Conservation (phyloP, 305 asterid species). For the Solanum hybrid region DNA sequence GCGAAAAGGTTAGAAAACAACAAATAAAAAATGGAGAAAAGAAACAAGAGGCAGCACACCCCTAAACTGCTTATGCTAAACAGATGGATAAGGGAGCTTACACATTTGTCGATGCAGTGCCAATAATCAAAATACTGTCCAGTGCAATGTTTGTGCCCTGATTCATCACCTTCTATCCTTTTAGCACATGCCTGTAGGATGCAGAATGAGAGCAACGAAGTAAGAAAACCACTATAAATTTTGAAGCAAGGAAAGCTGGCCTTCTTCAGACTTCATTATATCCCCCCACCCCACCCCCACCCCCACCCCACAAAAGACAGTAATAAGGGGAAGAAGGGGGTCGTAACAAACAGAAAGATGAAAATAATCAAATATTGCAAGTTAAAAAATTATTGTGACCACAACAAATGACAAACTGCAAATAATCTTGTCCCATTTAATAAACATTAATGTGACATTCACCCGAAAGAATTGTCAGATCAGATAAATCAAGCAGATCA, state of each 20-base stretch:
- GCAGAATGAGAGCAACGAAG: background rate
- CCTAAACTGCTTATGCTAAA: background rate
- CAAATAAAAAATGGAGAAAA: background rate
- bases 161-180: constrained; percentile 61
- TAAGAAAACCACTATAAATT: background rate
- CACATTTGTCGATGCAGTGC: constrained; percentile 70
- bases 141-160: constrained; percentile 67
- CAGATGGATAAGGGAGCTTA: constrained; percentile 16
- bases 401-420: background rate
- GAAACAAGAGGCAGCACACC: background rate
- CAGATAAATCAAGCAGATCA: background rate
- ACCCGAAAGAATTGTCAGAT: background rate
- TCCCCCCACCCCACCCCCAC: no score
- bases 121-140: constrained; percentile 80
- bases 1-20: background rate
- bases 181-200: constrained; percentile 45
- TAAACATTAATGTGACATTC: background rate
- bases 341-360: background rate
- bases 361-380: constrained; percentile 1
- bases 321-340: background rate
- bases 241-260: background rate
- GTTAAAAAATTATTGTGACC: background rate
- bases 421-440: background rate
- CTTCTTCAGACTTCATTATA: background rate
- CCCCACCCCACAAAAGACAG: background rate